Base-by-base conservation (phyloP, 1,139 yeast genomes). In the Entelexis sorbosivorans region DNA sequence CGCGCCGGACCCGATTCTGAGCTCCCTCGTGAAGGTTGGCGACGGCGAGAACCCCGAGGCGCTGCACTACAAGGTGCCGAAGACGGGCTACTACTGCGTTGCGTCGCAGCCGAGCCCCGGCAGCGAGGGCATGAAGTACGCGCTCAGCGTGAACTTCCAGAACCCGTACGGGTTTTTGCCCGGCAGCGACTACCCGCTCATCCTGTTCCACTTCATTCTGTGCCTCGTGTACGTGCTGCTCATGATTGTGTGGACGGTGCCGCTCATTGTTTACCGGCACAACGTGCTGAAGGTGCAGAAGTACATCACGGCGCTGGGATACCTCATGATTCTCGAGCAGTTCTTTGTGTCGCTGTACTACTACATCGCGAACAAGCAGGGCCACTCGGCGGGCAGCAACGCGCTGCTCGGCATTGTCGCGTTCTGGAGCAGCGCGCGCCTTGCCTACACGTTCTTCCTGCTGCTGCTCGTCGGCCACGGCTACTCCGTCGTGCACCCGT, bases 31-130 rank as follows among this genome's bases (percentile, higher is more conserved):
- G 36, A 17, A 36, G 20, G 22, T 52, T 33, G 50, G 50, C 42
- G 76, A 86, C 43, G 69, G 76, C 63, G 76, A 87, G 0, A 71
- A 77, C 31, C 48, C 40, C 3, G 26, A 33, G 34, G 71, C 73
- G 50, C 68, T 86, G 61, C 73, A 73, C 24, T 91, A 88, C 64
- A 73, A 74, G 4, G 77, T 93, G 39, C 71, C 75, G 56, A 72
- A 73, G 52, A 86, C 97, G 0, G 97, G 97, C 2, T 91, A 84
- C 66, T 91, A 89, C 69, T 91, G 99, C 71, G 82, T 91, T 29
- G 79, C 88, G 2, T 82, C 94, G 0, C 78, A 72, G 59, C 73
- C 80, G 22, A 63, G 65, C 40, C 56, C 65, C 2, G 60, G 63
- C 5, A 64, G 65, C 34, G 54, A 50, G 32, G 11, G 16, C 39